These are phyloP conservation scores for Scutellaria baicalensis DNA, from an alignment of 257 asterid species.

Conservation along the genomic window DNA sequence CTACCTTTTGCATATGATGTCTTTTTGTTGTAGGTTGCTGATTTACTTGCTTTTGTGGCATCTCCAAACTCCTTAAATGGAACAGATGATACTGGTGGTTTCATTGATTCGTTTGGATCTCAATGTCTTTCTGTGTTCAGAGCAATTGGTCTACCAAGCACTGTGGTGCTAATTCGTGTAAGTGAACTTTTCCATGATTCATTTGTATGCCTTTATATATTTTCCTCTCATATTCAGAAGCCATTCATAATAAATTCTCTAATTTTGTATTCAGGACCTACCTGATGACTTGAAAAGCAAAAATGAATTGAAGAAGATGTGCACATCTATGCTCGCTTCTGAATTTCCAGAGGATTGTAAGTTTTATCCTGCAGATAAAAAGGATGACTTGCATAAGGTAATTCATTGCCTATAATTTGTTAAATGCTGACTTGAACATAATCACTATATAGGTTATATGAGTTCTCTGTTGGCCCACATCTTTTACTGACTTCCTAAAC, in stretches of 20 bases:
- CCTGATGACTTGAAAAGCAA: conserved; percentile 62
- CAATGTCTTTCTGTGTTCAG: conserved; percentile 87
- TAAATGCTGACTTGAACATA: background rate
- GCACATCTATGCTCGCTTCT: conserved; percentile 58
- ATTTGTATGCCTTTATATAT: background rate
- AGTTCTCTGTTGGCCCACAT: background rate
- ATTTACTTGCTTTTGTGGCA: conserved; percentile 94
- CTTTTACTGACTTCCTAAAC: background rate
- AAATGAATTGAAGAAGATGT: conserved; percentile 62
- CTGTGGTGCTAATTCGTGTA: conserved; percentile 86
- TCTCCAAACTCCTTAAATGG: conserved; percentile 52
- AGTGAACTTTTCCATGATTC: conserved; percentile 17
- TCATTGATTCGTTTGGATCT: conserved; percentile 86
- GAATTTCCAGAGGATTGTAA: conserved; percentile 94
- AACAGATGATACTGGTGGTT: conserved; percentile 30
- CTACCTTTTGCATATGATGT: background rate
- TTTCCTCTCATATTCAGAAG: background rate
- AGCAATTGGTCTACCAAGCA: conserved; percentile 89
- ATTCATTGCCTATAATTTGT: background rate
- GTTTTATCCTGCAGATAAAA: conserved; percentile 75
- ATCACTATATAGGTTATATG: background rate
- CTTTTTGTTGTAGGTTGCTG: conserved; percentile 62
- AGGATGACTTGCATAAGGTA: conserved; percentile 91
- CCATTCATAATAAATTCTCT: background rate
- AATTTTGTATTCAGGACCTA: conserved; percentile 47